A percentile compares a stretch with the other conserved stretches of the same genome.
Conservation (phyloP, 2,329 filamentous ascomycete genomes). For the Pyrenochaeta sp. region DNA sequence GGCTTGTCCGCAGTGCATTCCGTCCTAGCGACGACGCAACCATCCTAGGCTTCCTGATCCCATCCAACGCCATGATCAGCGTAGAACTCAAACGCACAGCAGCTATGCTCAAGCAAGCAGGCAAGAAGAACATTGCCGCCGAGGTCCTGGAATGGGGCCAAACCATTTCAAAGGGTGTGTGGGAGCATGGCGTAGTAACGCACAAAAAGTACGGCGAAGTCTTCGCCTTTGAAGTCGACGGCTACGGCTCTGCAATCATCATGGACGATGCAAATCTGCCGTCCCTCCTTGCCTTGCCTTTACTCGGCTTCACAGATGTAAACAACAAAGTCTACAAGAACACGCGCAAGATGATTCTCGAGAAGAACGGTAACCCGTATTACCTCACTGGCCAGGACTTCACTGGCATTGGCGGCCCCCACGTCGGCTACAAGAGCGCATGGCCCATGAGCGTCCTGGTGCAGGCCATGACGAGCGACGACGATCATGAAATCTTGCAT, state of each 20-base stretch:
- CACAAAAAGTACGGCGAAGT: constrained; percentile 80
- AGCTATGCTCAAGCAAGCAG: constrained; percentile 69
- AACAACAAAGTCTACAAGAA: constrained; percentile 82
- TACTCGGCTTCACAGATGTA: constrained; percentile 76
- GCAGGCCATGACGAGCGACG: constrained; percentile 86
- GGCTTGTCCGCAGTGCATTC: constrained; percentile 89
- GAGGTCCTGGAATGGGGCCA: constrained; percentile 66
- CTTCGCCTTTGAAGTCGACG: constrained; percentile 89
- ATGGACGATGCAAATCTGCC: constrained; percentile 94
- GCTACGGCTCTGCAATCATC: constrained; percentile 80
- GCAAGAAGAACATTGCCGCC: constrained; percentile 61
- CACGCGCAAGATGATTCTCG: constrained; percentile 83
- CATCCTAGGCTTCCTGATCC: constrained; percentile 93
- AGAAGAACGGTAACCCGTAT: constrained; percentile 84
- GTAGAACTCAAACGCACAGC: constrained; percentile 83
- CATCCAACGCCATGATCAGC: constrained; percentile 94
- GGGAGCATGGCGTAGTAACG: constrained; percentile 81
- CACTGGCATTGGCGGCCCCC: constrained; percentile 84
- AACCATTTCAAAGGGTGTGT: constrained; percentile 77
- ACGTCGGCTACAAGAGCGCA: constrained; percentile 85
- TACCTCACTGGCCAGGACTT: constrained; percentile 81
- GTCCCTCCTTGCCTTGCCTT: constrained; percentile 78
- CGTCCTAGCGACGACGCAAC: constrained; percentile 94
- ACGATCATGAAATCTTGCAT: constrained; percentile 81
- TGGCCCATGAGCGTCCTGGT: constrained; percentile 97